Base-by-base conservation (phyloP, 768 basidiomycete genomes). In the Boletus patriciae region DNA sequence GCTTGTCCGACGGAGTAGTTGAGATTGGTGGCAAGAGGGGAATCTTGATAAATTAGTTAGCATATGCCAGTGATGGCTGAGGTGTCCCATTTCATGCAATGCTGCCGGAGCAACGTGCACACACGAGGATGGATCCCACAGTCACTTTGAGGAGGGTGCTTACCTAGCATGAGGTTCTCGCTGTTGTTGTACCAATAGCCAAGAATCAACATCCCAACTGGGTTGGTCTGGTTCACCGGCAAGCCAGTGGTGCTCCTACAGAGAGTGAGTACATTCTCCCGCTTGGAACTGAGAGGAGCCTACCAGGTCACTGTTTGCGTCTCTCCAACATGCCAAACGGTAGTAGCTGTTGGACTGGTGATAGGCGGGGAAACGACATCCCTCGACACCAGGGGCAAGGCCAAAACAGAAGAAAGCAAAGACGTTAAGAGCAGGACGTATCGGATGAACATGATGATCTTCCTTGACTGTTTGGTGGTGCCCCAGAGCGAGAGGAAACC, bases 311-410 rank as follows among this genome's bases (percentile, higher is more conserved):
- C 81, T 10, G 74, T 80, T 50, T 80, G 67, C 2, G 59, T 70
- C 50, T 77, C 55, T 6, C 80, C 79, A 13, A 78, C 71, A 27
- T 66, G 64, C 83, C 81, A 83, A 29, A 79, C 69, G 6, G 77
- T 74, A 12, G 61, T 62, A 1, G 70, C 65, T 11, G 66, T 70
- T 16, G 83, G 82, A 56, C 69, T 76, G 41, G 74, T 76, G 59
- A 83, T 72, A 6, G 78, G 80, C 1, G 83, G 83, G 38, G 66
- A 70, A 25, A 76, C 79, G 36, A 82, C 81, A 55, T 82, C 80
- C 55, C 82, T 74, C 52, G 29, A 16, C 1, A 34, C 58, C 11
- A 79, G 46, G 41, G 78, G 78, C 16, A 70, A 56, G 23, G 77
- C 71, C 15, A 62, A 51, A 13, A 66, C 66, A 21, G 60, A 50